phyloP scores from a whole-genome alignment of 208 protist species.

The Endotrypanum monterogeii region DNA sequence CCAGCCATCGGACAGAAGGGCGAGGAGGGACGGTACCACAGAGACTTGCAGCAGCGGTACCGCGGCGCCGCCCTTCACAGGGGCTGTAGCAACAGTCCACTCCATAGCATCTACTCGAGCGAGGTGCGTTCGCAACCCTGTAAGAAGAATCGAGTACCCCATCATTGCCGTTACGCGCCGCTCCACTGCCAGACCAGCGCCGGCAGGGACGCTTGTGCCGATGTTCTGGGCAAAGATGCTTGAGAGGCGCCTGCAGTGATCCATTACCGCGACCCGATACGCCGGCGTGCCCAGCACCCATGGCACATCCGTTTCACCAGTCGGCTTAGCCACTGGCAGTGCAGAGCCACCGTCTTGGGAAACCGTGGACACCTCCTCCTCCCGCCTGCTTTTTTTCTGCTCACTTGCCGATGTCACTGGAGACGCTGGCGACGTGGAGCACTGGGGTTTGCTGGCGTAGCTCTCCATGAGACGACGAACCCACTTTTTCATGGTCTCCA shows the following conservation, averaged over 20 bases:
- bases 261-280: slow-evolving; percentile 30
- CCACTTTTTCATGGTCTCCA: slow-evolving; percentile 79
- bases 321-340: background rate
- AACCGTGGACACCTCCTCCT: background rate
- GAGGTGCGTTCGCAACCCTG: slow-evolving; percentile 12
- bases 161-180: slow-evolving; percentile 64
- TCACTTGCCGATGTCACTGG: background rate
- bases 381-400: background rate
- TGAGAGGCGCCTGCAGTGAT: slow-evolving; percentile 45
- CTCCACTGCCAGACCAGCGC: slow-evolving; percentile 50
- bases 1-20: slow-evolving; percentile 78
- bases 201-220: slow-evolving; percentile 32
- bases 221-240: slow-evolving; percentile 57
- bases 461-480: slow-evolving; percentile 48
- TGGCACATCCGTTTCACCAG: background rate
- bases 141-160: slow-evolving; percentile 46
- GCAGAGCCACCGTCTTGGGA: background rate
- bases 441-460: slow-evolving; percentile 27
- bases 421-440: background rate
- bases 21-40: slow-evolving; percentile 53
- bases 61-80: slow-evolving; percentile 2
- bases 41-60: slow-evolving; percentile 27
- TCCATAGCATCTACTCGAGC: background rate
- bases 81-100: background rate
- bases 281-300: slow-evolving; percentile 22